Evolutionary conservation across 495 filamentous ascomycete genomes (phyloP).

Genomic region (Talaromyces stipitatus): DNA sequence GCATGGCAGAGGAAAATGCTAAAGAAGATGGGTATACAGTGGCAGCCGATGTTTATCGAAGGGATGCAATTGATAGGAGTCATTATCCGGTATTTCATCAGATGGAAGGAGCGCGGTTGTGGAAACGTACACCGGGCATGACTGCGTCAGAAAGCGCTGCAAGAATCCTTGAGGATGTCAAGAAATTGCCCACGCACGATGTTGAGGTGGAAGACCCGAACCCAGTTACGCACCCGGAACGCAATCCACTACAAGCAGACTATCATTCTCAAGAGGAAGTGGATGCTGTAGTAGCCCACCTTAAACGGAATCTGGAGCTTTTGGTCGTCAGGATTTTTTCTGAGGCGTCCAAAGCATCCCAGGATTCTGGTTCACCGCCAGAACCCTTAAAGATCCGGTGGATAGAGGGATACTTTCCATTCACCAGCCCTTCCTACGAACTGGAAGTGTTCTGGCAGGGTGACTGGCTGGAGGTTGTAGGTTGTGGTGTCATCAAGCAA

Average conservation of each 20-base stretch:
- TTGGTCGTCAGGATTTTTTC: constrained; percentile 87
- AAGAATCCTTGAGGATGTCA: constrained; percentile 54
- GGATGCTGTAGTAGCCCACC: constrained; percentile 73
- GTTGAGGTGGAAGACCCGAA: constrained; percentile 79
- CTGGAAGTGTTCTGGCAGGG: constrained; percentile 92
- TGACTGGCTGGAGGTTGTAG: constrained; percentile 90
- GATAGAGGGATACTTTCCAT: constrained; percentile 95
- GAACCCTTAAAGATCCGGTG: constrained; percentile 81
- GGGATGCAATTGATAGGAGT: constrained; percentile 87
- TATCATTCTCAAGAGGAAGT: constrained; percentile 69
- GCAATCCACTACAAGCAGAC: constrained; percentile 72
- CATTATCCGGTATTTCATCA: constrained; percentile 98
- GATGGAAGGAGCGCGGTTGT: constrained; percentile 91
- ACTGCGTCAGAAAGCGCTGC: constrained; percentile 37
- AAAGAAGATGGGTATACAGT: constrained; percentile 75
- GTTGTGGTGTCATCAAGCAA: constrained; percentile 87
- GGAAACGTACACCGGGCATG: constrained; percentile 65
- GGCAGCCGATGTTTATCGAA: constrained; percentile 90
- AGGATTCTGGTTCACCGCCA: constrained; percentile 33
- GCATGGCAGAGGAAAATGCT: constrained; percentile 32
- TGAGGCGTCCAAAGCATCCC: constrained; percentile 58
- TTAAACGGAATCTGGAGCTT: constrained; percentile 82
- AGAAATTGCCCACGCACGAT: constrained; percentile 57
- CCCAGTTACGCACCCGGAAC: constrained; percentile 66
- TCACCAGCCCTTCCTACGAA: constrained; percentile 92